Conservation (phyloP, 192 early-diverging fungal species). For the Coemansia interrupta region DNA sequence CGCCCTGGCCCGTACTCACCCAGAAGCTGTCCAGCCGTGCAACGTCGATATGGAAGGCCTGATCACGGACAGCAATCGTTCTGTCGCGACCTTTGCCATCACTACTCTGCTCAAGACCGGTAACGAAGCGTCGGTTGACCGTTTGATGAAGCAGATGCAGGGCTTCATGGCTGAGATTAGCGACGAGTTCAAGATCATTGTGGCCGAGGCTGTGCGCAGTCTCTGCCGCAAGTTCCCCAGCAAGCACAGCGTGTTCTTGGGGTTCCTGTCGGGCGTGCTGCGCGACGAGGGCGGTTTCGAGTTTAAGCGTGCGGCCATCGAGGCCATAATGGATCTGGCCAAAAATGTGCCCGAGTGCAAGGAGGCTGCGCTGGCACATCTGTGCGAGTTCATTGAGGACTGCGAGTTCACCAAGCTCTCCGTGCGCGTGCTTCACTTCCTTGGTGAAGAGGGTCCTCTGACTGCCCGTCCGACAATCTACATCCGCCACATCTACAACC, state of each 20-base stretch:
- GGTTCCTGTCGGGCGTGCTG: conserved; percentile 86
- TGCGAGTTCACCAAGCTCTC: conserved; percentile 98
- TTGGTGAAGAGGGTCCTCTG: conserved; percentile 91
- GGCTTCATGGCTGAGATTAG: conserved; percentile 98
- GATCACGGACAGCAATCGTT: conserved; percentile 94
- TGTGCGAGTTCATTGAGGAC: conserved; percentile 99
- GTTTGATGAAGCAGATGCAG: conserved; percentile 98
- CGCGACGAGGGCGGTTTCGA: conserved; percentile 98
- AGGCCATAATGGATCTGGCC: conserved; percentile 95
- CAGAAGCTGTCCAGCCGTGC: conserved; percentile 86
- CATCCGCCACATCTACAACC: conserved; percentile 99
- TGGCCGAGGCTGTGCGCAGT: conserved; percentile 97
- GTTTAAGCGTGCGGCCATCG: conserved; percentile 93
- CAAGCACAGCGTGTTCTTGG: conserved; percentile 91
- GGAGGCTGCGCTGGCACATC: conserved; percentile 87
- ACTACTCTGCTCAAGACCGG: conserved; percentile 98
- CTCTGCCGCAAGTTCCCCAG: conserved; percentile 94
- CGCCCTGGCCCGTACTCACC: conserved; percentile 83
- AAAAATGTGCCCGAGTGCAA: conserved; percentile 90
- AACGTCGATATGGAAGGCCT: conserved; percentile 98
- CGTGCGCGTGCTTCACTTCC: conserved; percentile 92
- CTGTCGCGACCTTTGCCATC: conserved; percentile 97
- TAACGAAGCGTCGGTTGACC: conserved; percentile 94
- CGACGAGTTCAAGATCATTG: conserved; percentile 98
- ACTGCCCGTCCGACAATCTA: conserved; percentile 90